Evolutionary conservation across 371 early-diverging fungal genomes (phyloP).

Genomic region (Chytridium lagenaria): DNA sequence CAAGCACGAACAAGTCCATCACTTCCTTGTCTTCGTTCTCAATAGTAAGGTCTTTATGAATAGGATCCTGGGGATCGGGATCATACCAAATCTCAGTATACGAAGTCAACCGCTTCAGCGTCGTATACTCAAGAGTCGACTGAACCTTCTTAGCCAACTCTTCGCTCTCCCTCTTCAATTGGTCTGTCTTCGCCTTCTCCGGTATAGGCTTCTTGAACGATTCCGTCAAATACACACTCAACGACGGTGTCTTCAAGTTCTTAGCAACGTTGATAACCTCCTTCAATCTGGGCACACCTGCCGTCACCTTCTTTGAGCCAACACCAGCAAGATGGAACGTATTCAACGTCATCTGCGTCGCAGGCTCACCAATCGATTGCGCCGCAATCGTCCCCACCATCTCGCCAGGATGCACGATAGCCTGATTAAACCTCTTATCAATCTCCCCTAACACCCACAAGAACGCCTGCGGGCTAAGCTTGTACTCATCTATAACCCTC

Average conservation of each 20-base stretch:
- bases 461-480: constrained; percentile 85
- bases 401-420: constrained; percentile 96
- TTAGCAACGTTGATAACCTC: constrained; percentile 99
- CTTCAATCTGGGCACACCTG: constrained; percentile 99
- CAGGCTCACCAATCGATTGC: constrained; percentile 99
- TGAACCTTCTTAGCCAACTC: constrained; percentile 92
- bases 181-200: neutral
- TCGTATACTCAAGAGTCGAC: constrained; percentile 91
- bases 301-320: constrained; percentile 95
- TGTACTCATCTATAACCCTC: constrained; percentile 91
- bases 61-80: constrained; percentile 73
- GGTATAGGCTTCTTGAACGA: constrained; percentile 75
- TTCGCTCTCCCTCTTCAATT: neutral
- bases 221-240: constrained; percentile 84
- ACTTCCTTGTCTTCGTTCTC: constrained; percentile 95
- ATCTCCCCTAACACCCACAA: constrained; percentile 96
- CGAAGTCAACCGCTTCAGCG: constrained; percentile 82
- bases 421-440: constrained; percentile 84
- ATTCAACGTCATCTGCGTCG: constrained; percentile 99
- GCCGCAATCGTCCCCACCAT: constrained; percentile 99
- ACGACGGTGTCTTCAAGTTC: constrained; percentile 96
- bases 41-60: constrained; percentile 64
- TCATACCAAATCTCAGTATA: constrained; percentile 97
- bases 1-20: constrained; percentile 88
- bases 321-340: constrained; percentile 99